These are phyloP conservation scores for Amanita molliuscula DNA, from an alignment of 768 basidiomycete genomes.

Conservation along the genomic window DNA sequence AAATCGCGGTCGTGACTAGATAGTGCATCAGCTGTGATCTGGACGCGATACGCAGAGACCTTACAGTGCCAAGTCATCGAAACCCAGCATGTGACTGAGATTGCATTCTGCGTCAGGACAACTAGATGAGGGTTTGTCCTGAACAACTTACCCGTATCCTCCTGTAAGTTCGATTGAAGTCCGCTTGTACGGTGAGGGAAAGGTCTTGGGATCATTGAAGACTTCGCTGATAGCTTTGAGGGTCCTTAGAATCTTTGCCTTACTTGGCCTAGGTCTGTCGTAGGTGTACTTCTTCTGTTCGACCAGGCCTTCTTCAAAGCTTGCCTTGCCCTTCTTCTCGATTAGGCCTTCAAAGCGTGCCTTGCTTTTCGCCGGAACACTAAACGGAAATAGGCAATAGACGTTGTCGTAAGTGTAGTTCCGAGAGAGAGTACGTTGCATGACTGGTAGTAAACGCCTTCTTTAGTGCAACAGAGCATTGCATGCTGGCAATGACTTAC, in stretches of 20 bases:
- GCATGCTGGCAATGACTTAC: constrained; percentile 6
- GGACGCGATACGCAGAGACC: background rate
- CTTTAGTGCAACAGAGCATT: background rate
- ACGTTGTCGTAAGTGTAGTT: constrained; percentile 14
- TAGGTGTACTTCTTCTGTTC: constrained; percentile 1
- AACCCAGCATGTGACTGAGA: constrained; percentile 12
- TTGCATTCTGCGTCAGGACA: background rate
- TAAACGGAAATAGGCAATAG: constrained; percentile 16
- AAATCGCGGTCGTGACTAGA: constrained; percentile 14
- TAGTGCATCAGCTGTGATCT: background rate
- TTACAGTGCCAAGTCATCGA: constrained; percentile 11
- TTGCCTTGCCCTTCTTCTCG: background rate
- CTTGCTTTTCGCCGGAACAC: constrained; percentile 4
- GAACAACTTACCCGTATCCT: constrained; percentile 12
- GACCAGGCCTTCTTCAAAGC: background rate
- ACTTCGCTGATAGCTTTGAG: constrained; percentile 12
- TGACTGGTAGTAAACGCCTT: constrained; percentile 7
- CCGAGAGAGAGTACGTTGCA: constrained; percentile 15
- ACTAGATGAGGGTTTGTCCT: background rate
- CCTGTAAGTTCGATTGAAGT: constrained; percentile 11
- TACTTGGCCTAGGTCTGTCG: constrained; percentile 1
- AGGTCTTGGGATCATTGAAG: constrained; percentile 11
- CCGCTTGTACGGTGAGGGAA: constrained; percentile 9
- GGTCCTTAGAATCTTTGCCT: constrained; percentile 8
- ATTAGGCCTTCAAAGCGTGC: background rate